Percentiles rank a stretch among this genome's conserved stretches.
Evolutionary conservation across 2,329 filamentous ascomycete genomes (phyloP).

Genomic region (Ascochyta lentis): DNA sequence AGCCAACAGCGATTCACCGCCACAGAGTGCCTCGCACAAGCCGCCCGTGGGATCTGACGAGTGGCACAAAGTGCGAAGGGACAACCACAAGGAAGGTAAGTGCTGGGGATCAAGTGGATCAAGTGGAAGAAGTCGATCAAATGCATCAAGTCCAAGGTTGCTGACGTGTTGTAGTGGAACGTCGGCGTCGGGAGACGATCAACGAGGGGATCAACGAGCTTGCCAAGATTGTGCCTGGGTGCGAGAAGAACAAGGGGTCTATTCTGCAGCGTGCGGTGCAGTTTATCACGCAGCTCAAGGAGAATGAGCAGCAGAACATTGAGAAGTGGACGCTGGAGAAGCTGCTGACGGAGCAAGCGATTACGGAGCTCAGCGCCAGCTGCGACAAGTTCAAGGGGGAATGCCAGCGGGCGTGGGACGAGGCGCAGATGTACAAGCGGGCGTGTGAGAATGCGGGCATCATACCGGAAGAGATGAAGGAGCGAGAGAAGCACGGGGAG

Average conservation of each 20-base stretch:
- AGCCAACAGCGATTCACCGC: conserved; percentile 45
- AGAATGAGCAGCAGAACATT: conserved; percentile 92
- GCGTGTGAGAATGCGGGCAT: conserved; percentile 51
- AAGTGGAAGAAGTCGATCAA: too few species aligned
- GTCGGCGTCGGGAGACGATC: conserved; percentile 94
- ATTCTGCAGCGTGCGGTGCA: conserved; percentile 92
- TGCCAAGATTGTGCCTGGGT: conserved; percentile 95
- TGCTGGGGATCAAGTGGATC: neutral
- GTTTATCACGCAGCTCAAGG: conserved; percentile 93
- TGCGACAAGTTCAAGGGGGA: conserved; percentile 88
- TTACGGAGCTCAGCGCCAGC: conserved; percentile 83
- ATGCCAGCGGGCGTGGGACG: conserved; percentile 77
- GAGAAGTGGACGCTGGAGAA: conserved; percentile 95
- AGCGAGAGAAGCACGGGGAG: conserved; percentile 48
- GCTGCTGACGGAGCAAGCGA: conserved; percentile 85
- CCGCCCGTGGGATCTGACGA: conserved; percentile 94
- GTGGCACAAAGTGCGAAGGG: conserved; percentile 96
- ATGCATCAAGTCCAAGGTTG: neutral
- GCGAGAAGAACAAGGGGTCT: conserved; percentile 98
- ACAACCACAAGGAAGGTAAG: conserved; percentile 98
- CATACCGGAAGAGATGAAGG: conserved; percentile 50
- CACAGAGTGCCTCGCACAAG: conserved; percentile 59
- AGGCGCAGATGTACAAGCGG: conserved; percentile 78
- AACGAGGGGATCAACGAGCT: conserved; percentile 99
- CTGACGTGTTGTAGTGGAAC: conserved; percentile 72